Evolutionary conservation across 768 basidiomycete genomes (phyloP), one percentile per base, ranked within the genome.

Genomic region (Mycena sanguinolenta): DNA sequence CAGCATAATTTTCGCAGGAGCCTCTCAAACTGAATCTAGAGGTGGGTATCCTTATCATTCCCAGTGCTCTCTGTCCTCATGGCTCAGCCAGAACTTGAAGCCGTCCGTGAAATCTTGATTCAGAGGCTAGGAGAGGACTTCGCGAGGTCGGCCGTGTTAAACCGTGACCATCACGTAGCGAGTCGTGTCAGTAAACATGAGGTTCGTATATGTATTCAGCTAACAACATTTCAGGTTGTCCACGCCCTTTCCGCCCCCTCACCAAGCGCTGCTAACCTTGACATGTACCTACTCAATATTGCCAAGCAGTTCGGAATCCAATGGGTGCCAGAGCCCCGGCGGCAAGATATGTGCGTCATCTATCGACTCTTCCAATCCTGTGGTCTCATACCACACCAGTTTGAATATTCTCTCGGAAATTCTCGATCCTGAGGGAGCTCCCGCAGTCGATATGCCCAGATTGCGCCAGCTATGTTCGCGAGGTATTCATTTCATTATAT

Each of bases 261-360:
- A 0, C 89, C 92, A 4, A 86, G 90, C 19, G 89, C 88, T 2
- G 79, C 82, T 23, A 82, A 84, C 60, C 82, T 94, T 62, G 87
- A 94, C 74, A 77, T 81, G 34, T 90, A 86, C 72, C 82, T 95
- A 36, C 77, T 80, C 53, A 79, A 82, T 39, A 87, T 92, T 61
- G 91, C 91, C 21, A 80, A 83, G 28, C 79, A 82, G 8, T 87
- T 88, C 72, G 82, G 82, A 27, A 80, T 93, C 25, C 78, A 85
- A 36, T 95, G 93, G 93, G 76, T 74, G 10, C 90, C 92, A 14
- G 90, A 90, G 69, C 85, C 85, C 44, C 82, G 83, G 1, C 84
- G 91, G 63, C 86, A 90, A 74, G 87, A 93, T 67, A 84, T 90
- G 93, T 92, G 57, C 32, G 90, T 77, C 38, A 23, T 42, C 53